These are phyloP conservation scores for Populus simonii DNA, from an alignment of 345 rosid genomes.

Conservation along the genomic window DNA sequence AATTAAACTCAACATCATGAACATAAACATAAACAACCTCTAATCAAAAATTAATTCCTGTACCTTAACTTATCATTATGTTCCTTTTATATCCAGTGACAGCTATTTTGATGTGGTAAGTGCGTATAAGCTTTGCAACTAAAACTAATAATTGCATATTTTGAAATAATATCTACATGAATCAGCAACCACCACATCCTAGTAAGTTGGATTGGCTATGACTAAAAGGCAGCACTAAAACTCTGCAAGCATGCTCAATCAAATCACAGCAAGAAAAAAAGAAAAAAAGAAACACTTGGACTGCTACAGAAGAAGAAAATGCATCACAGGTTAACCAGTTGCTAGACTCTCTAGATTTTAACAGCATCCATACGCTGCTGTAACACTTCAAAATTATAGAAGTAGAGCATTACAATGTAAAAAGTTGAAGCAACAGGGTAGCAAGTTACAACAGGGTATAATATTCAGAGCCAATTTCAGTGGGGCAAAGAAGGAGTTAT, in stretches of 20 bases:
- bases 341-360: too few species aligned
- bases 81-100: neutral
- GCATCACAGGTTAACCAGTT: too few species aligned
- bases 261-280: neutral
- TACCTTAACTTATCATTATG: too few species aligned
- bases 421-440: too few species aligned
- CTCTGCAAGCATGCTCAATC: neutral
- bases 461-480: too few species aligned
- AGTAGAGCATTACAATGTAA: too few species aligned
- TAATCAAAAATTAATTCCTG: neutral
- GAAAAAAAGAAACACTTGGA: neutral
- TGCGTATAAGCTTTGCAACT: neutral
- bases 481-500: too few species aligned
- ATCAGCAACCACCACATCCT: neutral
- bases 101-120: too few species aligned
- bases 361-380: too few species aligned
- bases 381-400: too few species aligned
- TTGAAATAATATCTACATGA: neutral
- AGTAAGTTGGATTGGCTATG: neutral
- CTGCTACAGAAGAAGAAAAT: neutral
- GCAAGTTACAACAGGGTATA: too few species aligned
- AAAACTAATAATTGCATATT: neutral
- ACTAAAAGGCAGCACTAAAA: neutral
- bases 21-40: neutral
- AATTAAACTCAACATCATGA: neutral